These are phyloP conservation scores for Candida schatavii DNA, from an alignment of 805 yeast species.

Conservation along the genomic window DNA sequence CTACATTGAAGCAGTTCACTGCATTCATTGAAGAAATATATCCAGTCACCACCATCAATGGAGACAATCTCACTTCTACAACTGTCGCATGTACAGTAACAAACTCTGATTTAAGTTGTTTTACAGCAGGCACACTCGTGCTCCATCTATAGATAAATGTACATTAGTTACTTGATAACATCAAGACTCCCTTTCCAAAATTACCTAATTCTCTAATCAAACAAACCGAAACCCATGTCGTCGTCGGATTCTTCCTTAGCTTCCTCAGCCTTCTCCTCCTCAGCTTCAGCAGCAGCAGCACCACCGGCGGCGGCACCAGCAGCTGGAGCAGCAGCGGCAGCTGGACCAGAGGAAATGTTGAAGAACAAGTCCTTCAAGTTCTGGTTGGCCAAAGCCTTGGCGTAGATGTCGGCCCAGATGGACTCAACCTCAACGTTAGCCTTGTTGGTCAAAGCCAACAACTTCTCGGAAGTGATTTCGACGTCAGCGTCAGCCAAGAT, in stretches of 20 bases:
- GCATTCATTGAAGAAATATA: no score
- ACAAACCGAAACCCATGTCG: constrained; percentile 46
- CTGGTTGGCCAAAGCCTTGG: constrained; percentile 47
- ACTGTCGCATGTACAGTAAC: no score
- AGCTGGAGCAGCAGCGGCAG: constrained; percentile 36
- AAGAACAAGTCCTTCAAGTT: constrained; percentile 48
- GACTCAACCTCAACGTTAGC: constrained; percentile 46
- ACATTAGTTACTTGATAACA: constrained; percentile 2
- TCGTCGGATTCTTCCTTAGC: constrained; percentile 31
- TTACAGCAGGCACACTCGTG: no score
- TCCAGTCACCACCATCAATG: no score
- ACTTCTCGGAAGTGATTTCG: constrained; percentile 46
- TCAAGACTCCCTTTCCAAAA: not conserved
- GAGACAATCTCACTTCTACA: no score
- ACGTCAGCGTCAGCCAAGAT: constrained; percentile 48
- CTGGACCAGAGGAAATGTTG: constrained; percentile 47
- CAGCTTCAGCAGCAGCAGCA: constrained; percentile 33
- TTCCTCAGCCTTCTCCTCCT: constrained; percentile 26
- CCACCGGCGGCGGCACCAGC: constrained; percentile 35
- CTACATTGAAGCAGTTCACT: no score
- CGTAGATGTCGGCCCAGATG: constrained; percentile 47
- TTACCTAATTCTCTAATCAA: constrained; percentile 28
- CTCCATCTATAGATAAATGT: constrained; percentile 5
- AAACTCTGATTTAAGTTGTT: no score
- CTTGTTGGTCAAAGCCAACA: constrained; percentile 35